Percentiles rank a stretch among this genome's conserved stretches.
phyloP scores from a whole-genome alignment of 2,329 filamentous ascomycete genomes.

The Colletotrichum liaoningense region DNA sequence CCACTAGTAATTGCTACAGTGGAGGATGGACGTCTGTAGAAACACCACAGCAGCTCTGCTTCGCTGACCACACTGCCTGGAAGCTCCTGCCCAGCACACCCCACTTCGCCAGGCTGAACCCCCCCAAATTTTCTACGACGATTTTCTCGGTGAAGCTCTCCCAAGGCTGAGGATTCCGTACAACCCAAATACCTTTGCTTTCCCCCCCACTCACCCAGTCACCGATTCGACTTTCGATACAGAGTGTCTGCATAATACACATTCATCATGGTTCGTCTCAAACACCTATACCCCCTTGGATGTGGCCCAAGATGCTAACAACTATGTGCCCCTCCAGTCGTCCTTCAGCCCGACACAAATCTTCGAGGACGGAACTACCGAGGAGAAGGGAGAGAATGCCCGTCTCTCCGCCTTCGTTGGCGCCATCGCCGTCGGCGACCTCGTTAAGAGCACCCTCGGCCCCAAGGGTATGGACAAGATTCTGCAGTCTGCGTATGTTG shows the following conservation, averaged over 20 bases:
- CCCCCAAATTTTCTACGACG: conserved; percentile 34
- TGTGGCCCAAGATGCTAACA: not conserved
- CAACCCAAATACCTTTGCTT: conserved; percentile 26
- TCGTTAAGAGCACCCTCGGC: conserved; percentile 96
- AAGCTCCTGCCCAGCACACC: conserved; percentile 30
- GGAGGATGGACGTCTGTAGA: conserved; percentile 34
- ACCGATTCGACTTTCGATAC: conserved; percentile 13
- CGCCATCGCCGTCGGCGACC: conserved; percentile 95
- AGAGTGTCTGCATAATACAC: conserved; percentile 29
- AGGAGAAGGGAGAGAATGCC: conserved; percentile 99
- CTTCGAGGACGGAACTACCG: conserved; percentile 95
- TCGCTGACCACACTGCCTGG: conserved; percentile 26
- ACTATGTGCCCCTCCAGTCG: conserved; percentile 46
- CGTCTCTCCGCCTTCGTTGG: conserved; percentile 98
- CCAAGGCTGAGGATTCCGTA: conserved; percentile 35
- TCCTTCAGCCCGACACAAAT: conserved; percentile 94
- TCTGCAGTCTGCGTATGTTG: conserved; percentile 87
- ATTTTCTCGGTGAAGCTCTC: conserved; percentile 34
- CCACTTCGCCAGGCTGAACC: conserved; percentile 36
- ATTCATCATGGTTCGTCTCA: conserved; percentile 30
- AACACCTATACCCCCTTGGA: not conserved
- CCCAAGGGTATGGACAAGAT: conserved; percentile 99
- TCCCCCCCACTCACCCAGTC: conserved; percentile 18
- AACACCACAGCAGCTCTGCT: conserved; percentile 18
- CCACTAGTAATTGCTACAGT: conserved; percentile 9